Base-by-base conservation (phyloP, 176 grass and related monocot genomes). In the Urochloa ruziziensis region DNA sequence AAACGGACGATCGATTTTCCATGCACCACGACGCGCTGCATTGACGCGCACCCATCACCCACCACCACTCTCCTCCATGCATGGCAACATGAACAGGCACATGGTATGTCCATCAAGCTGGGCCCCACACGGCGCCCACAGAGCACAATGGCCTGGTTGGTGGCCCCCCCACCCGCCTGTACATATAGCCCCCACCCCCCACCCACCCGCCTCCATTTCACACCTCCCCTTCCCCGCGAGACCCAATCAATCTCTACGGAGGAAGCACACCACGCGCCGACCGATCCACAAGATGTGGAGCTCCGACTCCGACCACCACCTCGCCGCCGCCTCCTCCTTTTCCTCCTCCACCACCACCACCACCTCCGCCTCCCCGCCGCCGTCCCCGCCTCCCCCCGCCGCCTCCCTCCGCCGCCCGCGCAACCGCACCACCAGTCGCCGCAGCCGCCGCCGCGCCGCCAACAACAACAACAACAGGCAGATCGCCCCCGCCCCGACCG, bases 281-380 rank as follows among this genome's bases (percentile, higher is more conserved):
- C 53, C 18, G 60, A 40, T 4, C 4, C 4, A 6, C 37, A 7
- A 64, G 59, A 87, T 87, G 78, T 87, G 85, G 85, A 75, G 10
- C 85, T 87, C 78, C 23, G 85, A 82, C 36, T 82, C 85, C 37
- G 85, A 87, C 1, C 59, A 0, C 73, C 12, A 6, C 57, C n/a
- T n/a, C 56, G 13, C 6, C 76, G 12, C 58, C 2, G 10, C 17
- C 7, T 6, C 49, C 0, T 6, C 28, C 3, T 23, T 54, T 1
- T 25, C 67, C 0, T 53, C 23, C 7, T 6, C 62, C 14, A 16
- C 36, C 0, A 58, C 62, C 0, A 6, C 65, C 35, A 29, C 35
- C 0, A 3, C 74, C 27, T 4, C 82, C 16, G 3, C 77, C 19
- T 44, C 74, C 0, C 37, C 58, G 13, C 47, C 68, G 7, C 29